Base-by-base conservation (phyloP, 1,139 yeast species). In the Suhomyces panamericanus region DNA sequence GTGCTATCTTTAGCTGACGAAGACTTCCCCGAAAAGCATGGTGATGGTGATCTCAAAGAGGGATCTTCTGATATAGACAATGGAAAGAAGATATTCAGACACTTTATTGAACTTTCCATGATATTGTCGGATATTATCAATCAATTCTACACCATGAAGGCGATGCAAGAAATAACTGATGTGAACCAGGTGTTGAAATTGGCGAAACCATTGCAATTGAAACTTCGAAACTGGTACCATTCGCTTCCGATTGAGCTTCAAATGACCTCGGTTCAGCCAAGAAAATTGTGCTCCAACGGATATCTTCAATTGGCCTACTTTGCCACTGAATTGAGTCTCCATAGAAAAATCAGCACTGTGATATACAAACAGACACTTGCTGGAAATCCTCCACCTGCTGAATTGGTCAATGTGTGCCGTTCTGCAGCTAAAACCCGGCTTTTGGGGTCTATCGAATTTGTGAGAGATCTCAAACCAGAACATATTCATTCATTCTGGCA, bases 401-500 rank as follows among this genome's bases (percentile, higher is more conserved):
- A 89, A 42, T 57, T 73, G 44, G 73, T 83, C 3, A 71, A 70
- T 36, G 91, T 90, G 2, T 88, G 96, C 60, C 76, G 96, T 37
- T 74, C 84, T 24, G 96, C 96, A 0, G 96, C 96, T 1, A 81
- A 77, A 49, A 85, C 95, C 1, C 71, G 97, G 54, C 69, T 90
- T 13, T 65, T 81, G 14, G 96, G 96, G 0, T 86, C 96, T 1
- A 79, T 88, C 49, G 95, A 87, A 43, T 87, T 89, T 65, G 85
- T 88, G 10, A 69, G 85, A 46, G 85, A 81, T 48, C 73, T 90
- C 57, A 83, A 83, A 53, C 85, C 86, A 3, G 96, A 88, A 53
- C 96, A 89, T 58, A 78, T 87, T 42, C 90, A 83, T 58, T 81
- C 95, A 9, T 89, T 88, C 63, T 90, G 96, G 96, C 93, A 87